Conservation (phyloP, 1,284 basidiomycete species). For the Ustilago shanxiensis region DNA sequence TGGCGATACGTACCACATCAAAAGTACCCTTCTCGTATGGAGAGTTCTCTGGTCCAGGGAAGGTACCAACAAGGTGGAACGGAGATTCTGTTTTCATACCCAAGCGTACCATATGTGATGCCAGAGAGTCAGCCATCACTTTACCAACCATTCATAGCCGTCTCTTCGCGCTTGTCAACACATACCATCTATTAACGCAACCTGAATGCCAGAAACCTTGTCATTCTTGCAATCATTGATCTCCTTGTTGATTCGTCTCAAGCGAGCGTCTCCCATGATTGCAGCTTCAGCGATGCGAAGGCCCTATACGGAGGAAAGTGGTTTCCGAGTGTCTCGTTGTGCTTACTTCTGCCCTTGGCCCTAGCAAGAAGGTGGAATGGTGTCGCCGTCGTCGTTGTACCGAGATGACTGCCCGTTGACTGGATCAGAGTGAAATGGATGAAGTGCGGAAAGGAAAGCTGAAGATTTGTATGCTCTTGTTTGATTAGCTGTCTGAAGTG, state of each 20-base stretch:
- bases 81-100: conserved; percentile 30
- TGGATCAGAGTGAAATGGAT: neutral
- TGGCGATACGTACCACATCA: conserved; percentile 79
- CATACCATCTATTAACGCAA: conserved; percentile 81
- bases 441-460: neutral
- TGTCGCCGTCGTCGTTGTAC: neutral
- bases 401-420: neutral
- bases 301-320: neutral
- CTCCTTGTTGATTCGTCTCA: conserved; percentile 88
- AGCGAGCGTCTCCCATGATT: conserved; percentile 79
- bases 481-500: conserved; percentile 24
- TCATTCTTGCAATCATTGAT: conserved; percentile 90
- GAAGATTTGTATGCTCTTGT: neutral
- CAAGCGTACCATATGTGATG: neutral
- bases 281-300: neutral
- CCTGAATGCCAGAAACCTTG: conserved; percentile 84
- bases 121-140: conserved; percentile 4
- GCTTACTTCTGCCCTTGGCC: no score
- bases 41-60: conserved; percentile 75
- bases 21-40: conserved; percentile 94
- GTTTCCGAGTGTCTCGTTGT: no score
- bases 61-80: conserved; percentile 57
- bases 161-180: neutral
- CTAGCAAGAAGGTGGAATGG: neutral
- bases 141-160: neutral